phyloP scores from a whole-genome alignment of 495 filamentous ascomycete species.

The Margaritispora aquatica region DNA sequence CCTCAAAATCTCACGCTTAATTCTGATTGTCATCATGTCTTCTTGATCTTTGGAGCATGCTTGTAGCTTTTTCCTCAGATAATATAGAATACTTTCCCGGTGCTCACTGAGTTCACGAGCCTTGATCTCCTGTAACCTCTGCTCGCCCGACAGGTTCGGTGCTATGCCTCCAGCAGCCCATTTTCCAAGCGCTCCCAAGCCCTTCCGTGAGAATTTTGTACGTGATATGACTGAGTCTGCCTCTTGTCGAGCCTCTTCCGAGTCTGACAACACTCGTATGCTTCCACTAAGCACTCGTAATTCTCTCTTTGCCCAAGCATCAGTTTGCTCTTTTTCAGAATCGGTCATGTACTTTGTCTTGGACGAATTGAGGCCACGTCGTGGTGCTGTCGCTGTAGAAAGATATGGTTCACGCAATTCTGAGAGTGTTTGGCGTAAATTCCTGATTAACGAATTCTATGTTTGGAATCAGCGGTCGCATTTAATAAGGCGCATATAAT shows the following conservation, averaged over 20 bases:
- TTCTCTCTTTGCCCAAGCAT: constrained; percentile 74
- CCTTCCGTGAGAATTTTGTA: constrained; percentile 55
- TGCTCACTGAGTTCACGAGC: constrained; percentile 52
- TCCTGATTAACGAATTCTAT: constrained; percentile 79
- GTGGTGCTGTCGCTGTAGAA: constrained; percentile 55
- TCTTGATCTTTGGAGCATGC: constrained; percentile 70
- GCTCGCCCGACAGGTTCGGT: constrained; percentile 47
- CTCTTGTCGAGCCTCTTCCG: constrained; percentile 73
- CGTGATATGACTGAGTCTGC: constrained; percentile 59
- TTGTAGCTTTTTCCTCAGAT: constrained; percentile 66
- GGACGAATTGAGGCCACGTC: constrained; percentile 39
- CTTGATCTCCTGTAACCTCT: constrained; percentile 61
- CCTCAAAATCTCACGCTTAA: constrained; percentile 80
- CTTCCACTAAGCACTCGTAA: constrained; percentile 75
- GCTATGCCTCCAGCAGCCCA: constrained; percentile 63
- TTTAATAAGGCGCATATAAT: background rate
- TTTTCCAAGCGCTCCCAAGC: constrained; percentile 53
- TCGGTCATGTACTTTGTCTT: constrained; percentile 51
- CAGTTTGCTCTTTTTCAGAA: constrained; percentile 70
- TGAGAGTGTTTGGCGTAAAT: constrained; percentile 69
- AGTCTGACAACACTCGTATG: constrained; percentile 70
- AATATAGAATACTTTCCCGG: constrained; percentile 79
- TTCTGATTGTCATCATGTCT: constrained; percentile 82
- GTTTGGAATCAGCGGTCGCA: background rate
- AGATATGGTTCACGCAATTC: constrained; percentile 88